A percentile compares a stretch with the other conserved stretches of the same genome.
Evolutionary conservation across 2,329 filamentous ascomycete genomes (phyloP).

Genomic region (Parastagonospora avenae): DNA sequence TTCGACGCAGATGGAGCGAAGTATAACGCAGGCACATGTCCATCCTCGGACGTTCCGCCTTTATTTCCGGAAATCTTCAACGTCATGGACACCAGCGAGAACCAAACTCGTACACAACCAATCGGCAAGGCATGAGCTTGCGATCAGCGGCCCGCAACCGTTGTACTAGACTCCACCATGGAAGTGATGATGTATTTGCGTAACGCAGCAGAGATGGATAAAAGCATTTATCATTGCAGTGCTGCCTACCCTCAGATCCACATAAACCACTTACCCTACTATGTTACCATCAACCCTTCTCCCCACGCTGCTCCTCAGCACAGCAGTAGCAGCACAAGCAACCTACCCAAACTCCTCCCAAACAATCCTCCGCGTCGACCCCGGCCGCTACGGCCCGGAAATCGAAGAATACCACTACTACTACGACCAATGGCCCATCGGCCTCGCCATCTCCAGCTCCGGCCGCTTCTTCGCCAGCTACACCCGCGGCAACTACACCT

Average conservation of each 20-base stretch:
- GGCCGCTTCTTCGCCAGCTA: slow-evolving; percentile 59
- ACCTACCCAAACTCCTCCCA: slow-evolving; percentile 26
- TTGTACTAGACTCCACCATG: neutral
- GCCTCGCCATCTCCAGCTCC: slow-evolving; percentile 56
- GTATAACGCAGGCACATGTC: neutral
- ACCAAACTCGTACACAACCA: neutral
- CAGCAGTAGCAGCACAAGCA: slow-evolving; percentile 6
- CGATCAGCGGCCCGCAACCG: neutral
- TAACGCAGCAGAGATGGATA: neutral
- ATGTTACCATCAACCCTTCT: too few species aligned
- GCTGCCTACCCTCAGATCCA: neutral
- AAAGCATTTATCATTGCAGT: neutral
- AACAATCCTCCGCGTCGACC: slow-evolving; percentile 51
- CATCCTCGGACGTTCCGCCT: neutral
- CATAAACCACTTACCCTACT: too few species aligned
- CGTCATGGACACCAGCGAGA: neutral
- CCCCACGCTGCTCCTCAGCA: too few species aligned
- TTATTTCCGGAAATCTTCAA: neutral
- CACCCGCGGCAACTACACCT: slow-evolving; percentile 53
- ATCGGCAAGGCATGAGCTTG: neutral
- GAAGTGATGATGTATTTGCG: neutral
- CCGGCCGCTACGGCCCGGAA: slow-evolving; percentile 54
- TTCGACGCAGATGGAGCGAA: neutral
- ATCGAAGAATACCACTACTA: slow-evolving; percentile 56
- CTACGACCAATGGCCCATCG: slow-evolving; percentile 55